These are phyloP conservation scores for Plasmodium vivax DNA, from an alignment of 169 alveolate species.

Conservation along the genomic window DNA sequence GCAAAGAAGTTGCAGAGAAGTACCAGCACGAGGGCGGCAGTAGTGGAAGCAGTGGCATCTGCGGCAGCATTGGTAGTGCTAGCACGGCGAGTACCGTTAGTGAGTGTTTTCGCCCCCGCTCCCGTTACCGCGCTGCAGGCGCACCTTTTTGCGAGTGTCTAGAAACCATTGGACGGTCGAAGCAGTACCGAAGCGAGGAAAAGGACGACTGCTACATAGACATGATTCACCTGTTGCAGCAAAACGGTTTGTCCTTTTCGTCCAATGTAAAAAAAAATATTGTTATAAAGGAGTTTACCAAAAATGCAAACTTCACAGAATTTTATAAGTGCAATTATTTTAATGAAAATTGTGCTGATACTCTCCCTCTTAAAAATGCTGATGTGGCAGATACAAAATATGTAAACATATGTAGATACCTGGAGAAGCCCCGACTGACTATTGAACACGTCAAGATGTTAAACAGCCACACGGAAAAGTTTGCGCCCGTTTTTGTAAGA, in stretches of 20 bases:
- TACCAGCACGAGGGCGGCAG: not conserved
- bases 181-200: slow-evolving; percentile 36
- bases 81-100: not conserved
- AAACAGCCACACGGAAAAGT: slow-evolving; percentile 48
- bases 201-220: slow-evolving; percentile 36
- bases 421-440: slow-evolving; percentile 53
- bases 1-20: not conserved
- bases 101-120: not conserved
- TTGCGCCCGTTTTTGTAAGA: slow-evolving; percentile 70
- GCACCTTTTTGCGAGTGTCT: slow-evolving; percentile 48
- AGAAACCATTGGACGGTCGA: slow-evolving; percentile 58
- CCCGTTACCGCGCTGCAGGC: not conserved
- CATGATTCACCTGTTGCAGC: slow-evolving; percentile 39
- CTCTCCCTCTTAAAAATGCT: slow-evolving; percentile 16
- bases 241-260: slow-evolving; percentile 36
- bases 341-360: slow-evolving; percentile 30
- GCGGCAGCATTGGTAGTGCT: not conserved
- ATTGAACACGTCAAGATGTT: slow-evolving; percentile 39
- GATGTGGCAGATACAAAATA: slow-evolving; percentile 36
- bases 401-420: slow-evolving; percentile 46
- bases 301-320: slow-evolving; percentile 59
- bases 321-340: slow-evolving; percentile 25
- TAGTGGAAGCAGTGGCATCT: no score
- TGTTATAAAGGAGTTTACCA: slow-evolving; percentile 58
- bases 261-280: slow-evolving; percentile 37